Conservation (phyloP, 306 rosid species). For the Sindora glabra region DNA sequence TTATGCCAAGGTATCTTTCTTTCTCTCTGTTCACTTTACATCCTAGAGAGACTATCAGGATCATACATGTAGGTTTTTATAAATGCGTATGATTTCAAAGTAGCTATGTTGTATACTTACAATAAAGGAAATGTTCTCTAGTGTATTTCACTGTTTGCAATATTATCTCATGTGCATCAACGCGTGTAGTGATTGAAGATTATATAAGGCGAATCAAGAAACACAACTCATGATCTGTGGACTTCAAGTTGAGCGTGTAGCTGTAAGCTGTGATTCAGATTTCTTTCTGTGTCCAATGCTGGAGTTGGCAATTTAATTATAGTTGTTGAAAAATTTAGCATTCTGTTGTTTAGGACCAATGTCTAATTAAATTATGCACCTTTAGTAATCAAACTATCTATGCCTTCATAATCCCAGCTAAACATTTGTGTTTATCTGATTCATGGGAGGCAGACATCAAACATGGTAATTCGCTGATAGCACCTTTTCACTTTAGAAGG, state of each 20-base stretch:
- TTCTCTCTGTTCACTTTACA: no score
- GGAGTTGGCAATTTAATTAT: neutral
- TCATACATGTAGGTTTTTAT: no score
- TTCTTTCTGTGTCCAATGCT: neutral
- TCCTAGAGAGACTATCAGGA: no score
- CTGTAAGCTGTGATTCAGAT: neutral
- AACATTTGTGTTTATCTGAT: conserved; percentile 28
- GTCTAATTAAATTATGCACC: neutral
- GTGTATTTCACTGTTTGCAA: neutral
- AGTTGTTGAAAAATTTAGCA: neutral
- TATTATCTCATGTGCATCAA: neutral
- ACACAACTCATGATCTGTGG: neutral
- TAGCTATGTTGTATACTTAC: no score
- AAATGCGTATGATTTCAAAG: no score
- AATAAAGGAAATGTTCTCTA: no score
- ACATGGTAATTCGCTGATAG: conserved; percentile 32
- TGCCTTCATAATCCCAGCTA: conserved; percentile 45
- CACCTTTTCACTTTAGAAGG: conserved; percentile 23
- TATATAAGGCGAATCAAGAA: neutral
- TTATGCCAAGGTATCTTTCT: conserved; percentile 43
- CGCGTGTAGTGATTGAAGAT: neutral
- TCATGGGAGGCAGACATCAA: conserved; percentile 37
- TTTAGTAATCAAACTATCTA: neutral
- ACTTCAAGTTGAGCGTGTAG: neutral
- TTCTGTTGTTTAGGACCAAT: neutral